A percentile compares a stretch with the other conserved stretches of the same genome.
Conservation (phyloP, 768 basidiomycete species). For the Collybia nuda region DNA sequence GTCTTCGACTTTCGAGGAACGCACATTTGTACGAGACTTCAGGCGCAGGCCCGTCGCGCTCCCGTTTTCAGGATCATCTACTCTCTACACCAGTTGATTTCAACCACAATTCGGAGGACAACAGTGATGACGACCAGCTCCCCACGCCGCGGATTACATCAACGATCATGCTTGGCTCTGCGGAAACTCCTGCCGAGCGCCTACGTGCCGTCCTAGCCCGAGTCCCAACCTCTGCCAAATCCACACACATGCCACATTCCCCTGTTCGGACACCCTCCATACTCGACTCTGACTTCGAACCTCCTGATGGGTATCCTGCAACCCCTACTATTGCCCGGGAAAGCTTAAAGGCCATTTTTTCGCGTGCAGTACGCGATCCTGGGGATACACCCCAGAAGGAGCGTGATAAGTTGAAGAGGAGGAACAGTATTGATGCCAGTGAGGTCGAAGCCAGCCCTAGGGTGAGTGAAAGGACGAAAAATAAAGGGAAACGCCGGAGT, state of each 20-base stretch:
- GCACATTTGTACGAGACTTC: slow-evolving; percentile 22
- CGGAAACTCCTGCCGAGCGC: slow-evolving; percentile 56
- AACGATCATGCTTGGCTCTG: slow-evolving; percentile 18
- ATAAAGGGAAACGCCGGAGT: slow-evolving; percentile 55
- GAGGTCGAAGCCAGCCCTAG: slow-evolving; percentile 58
- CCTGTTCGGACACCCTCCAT: slow-evolving; percentile 40
- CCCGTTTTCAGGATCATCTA: slow-evolving; percentile 31
- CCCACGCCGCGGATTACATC: slow-evolving; percentile 36
- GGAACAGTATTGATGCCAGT: slow-evolving; percentile 61
- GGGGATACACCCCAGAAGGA: slow-evolving; percentile 63
- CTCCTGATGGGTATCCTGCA: slow-evolving; percentile 32
- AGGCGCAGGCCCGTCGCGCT: slow-evolving; percentile 29
- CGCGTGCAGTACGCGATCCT: slow-evolving; percentile 61
- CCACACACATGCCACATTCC: slow-evolving; percentile 18
- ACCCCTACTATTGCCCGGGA: slow-evolving; percentile 52
- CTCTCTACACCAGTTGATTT: slow-evolving; percentile 24
- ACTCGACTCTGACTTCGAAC: slow-evolving; percentile 60
- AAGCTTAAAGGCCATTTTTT: slow-evolving; percentile 65
- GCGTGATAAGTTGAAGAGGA: slow-evolving; percentile 30
- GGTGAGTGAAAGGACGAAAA: slow-evolving; percentile 37
- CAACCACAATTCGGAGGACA: slow-evolving; percentile 22
- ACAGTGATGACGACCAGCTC: slow-evolving; percentile 29
- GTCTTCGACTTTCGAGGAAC: slow-evolving; percentile 34
- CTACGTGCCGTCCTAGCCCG: slow-evolving; percentile 62
- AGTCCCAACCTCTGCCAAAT: slow-evolving; percentile 38